phyloP scores from a whole-genome alignment of 768 basidiomycete genomes.

The Tricholoma terreum region DNA sequence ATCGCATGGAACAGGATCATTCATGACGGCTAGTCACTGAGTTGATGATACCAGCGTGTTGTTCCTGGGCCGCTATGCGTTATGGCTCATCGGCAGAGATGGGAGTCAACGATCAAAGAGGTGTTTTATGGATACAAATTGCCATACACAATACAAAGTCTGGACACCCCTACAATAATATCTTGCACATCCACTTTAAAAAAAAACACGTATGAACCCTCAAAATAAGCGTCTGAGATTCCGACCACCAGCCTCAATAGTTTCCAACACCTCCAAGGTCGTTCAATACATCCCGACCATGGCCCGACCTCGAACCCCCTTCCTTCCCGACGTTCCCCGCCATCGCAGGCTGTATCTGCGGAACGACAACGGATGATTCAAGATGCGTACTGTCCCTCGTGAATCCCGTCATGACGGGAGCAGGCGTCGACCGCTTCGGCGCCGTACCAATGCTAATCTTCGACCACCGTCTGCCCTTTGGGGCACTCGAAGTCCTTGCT shows the following conservation, averaged over 20 bases:
- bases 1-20: too few species aligned
- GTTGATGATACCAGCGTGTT: too few species aligned
- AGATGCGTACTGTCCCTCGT: constrained; percentile 33
- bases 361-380: constrained; percentile 30
- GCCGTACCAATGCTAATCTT: constrained; percentile 40
- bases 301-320: constrained; percentile 19
- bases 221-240: neutral
- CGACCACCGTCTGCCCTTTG: constrained; percentile 2
- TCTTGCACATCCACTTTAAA: too few species aligned
- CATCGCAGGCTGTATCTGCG: constrained; percentile 22
- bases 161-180: too few species aligned
- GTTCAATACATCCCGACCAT: constrained; percentile 19
- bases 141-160: too few species aligned
- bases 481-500: constrained; percentile 8
- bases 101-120: too few species aligned
- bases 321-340: constrained; percentile 18
- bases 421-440: constrained; percentile 33
- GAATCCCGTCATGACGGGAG: constrained; percentile 22
- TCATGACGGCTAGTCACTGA: too few species aligned
- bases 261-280: constrained; percentile 35
- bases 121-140: too few species aligned
- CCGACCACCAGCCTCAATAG: constrained; percentile 22
- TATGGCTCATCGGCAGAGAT: too few species aligned
- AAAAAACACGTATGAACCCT: neutral
- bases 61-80: too few species aligned